A percentile compares a stretch with the other conserved stretches of the same genome.
phyloP scores from a whole-genome alignment of 2,329 filamentous ascomycete genomes.

The Didymella exigua region DNA sequence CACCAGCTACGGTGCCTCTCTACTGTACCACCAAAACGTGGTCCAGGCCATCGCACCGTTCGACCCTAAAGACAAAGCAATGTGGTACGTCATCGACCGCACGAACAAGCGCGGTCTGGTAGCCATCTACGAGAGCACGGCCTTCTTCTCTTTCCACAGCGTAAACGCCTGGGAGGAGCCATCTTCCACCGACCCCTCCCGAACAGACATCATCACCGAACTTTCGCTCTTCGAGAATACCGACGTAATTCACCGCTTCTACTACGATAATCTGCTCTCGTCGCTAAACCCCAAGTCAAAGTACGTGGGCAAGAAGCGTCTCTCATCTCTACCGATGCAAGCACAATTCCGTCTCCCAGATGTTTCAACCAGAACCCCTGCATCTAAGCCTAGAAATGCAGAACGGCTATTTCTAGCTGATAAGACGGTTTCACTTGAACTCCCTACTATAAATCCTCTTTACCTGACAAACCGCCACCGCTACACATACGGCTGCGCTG shows the following conservation, averaged over 20 bases:
- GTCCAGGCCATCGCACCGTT: constrained; percentile 71
- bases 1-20: constrained; percentile 61
- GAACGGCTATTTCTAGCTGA: constrained; percentile 54
- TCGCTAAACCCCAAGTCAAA: constrained; percentile 16
- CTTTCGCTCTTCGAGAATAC: constrained; percentile 66
- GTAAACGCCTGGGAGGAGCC: constrained; percentile 76
- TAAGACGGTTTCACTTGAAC: constrained; percentile 60
- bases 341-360: constrained; percentile 37
- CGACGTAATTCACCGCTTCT: constrained; percentile 69
- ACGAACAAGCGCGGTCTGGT: constrained; percentile 66
- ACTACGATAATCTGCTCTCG: constrained; percentile 58
- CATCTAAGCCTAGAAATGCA: constrained; percentile 43
- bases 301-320: constrained; percentile 33
- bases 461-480: constrained; percentile 61
- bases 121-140: constrained; percentile 68
- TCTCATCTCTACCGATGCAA: constrained; percentile 35
- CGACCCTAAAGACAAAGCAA: constrained; percentile 60
- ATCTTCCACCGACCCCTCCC: constrained; percentile 37
- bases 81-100: constrained; percentile 79
- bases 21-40: constrained; percentile 70
- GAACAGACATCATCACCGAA: constrained; percentile 69
- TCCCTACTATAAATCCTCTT: constrained; percentile 69
- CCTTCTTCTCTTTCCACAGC: constrained; percentile 80
- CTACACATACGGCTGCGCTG: constrained; percentile 65
- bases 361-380: constrained; percentile 42